A percentile compares a stretch with the other conserved stretches of the same genome.
Evolutionary conservation across 768 basidiomycete species (phyloP).

Genomic region (Cubamyces lactineus): DNA sequence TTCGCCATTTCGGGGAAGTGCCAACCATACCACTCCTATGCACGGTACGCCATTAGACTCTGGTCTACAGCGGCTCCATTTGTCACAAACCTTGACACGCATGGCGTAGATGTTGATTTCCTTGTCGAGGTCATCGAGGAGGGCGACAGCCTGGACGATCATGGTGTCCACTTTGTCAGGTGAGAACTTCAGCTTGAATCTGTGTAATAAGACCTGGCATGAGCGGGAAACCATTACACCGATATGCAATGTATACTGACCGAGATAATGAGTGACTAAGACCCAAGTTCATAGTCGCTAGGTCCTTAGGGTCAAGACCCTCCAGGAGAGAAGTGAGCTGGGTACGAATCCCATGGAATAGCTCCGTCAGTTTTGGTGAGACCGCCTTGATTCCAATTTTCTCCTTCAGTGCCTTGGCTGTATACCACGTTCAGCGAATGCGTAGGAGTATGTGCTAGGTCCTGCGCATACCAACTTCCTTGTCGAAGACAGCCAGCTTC

Average conservation of each 20-base stretch:
- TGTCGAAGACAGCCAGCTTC: slow-evolving; percentile 81
- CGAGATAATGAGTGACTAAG: slow-evolving; percentile 95
- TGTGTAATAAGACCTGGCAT: slow-evolving; percentile 34
- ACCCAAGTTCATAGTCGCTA: slow-evolving; percentile 97
- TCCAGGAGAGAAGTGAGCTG: slow-evolving; percentile 88
- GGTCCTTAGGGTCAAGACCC: slow-evolving; percentile 89
- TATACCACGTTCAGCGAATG: neutral
- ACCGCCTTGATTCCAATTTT: slow-evolving; percentile 89
- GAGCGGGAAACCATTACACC: neutral
- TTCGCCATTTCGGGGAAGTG: slow-evolving; percentile 99
- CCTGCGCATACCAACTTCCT: slow-evolving; percentile 75
- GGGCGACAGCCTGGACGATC: slow-evolving; percentile 98
- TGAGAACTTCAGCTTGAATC: slow-evolving; percentile 99
- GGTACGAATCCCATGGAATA: slow-evolving; percentile 94
- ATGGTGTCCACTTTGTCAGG: slow-evolving; percentile 99
- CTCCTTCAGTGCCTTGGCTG: slow-evolving; percentile 88
- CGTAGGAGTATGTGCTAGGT: neutral
- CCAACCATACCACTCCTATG: slow-evolving; percentile 99
- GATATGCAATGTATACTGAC: slow-evolving; percentile 43
- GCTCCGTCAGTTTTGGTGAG: slow-evolving; percentile 57
- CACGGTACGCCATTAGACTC: neutral
- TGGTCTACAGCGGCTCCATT: neutral
- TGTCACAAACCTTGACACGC: slow-evolving; percentile 83
- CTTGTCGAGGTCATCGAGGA: slow-evolving; percentile 98
- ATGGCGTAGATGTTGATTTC: slow-evolving; percentile 99